Evolutionary conservation across 495 filamentous ascomycete genomes (phyloP), one percentile per base, ranked within the genome.

Genomic region (Neurospora sp.): DNA sequence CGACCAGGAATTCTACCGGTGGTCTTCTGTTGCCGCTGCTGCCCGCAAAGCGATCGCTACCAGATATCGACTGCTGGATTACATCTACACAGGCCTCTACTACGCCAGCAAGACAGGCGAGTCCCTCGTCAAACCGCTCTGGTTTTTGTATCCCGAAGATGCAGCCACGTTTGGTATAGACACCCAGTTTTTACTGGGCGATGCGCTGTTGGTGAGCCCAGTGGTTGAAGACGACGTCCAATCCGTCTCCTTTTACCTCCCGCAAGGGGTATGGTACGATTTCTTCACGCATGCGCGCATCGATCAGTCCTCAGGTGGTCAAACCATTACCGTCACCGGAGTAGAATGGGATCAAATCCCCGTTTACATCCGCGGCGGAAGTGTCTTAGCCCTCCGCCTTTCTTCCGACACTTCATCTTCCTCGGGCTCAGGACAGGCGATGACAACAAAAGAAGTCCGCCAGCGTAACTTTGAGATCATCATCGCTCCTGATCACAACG

Each of bases 1-100:
- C 6, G 71, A 85, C 0, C 94, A 97, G 80, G 94, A 97, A 76
- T 93, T 93, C 75, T 97, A 97, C 80, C 87, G 84, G 38, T 96
- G 91, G 89, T 0, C 83, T 0, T 76, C 79, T 0, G 92, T 94
- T 0, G 83, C 89, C 1, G 83, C 85, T 3, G 89, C 90, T 0
- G 93, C 91, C 0, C 82, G 83, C 38, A 91, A 89, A 75, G 90
- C 89, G 68, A 93, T 96, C 74, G 88, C 88, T 35, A 90, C 89
- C 74, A 86, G 93, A 10, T 95, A 94, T 81, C 84, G 86, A 4
- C 81, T 96, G 20, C 83, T 96, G 14, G 92, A 94, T 79, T 95
- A 96, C 81, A 83, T 94, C 41, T 95, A 96, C 84, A 94, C 93
- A 0, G 88, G 88, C 0, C 78, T 94, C 76, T 80, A 90, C 75